Percentiles rank a stretch among this genome's conserved stretches.
These are phyloP conservation scores for Fonsecaea nubica DNA, from an alignment of 2,329 filamentous ascomycete genomes.

Conservation along the genomic window DNA sequence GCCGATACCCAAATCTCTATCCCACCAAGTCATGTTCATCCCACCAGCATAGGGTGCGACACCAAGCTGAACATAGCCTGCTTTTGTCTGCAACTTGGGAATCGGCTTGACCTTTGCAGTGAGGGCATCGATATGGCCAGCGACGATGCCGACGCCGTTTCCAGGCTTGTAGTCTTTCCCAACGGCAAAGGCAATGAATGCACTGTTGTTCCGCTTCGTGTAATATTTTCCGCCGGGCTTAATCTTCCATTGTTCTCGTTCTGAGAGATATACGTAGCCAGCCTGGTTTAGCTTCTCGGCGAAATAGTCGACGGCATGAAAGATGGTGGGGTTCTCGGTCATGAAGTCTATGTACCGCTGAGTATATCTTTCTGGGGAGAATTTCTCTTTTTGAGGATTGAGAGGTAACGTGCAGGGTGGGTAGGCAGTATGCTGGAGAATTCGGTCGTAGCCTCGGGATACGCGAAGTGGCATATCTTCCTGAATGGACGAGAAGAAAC, in stretches of 20 bases:
- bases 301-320: conserved; percentile 85
- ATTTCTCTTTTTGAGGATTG: conserved; percentile 31
- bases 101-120: conserved; percentile 92
- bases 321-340: conserved; percentile 88
- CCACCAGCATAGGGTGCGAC: conserved; percentile 92
- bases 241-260: conserved; percentile 83
- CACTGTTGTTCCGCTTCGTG: conserved; percentile 81
- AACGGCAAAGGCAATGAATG: conserved; percentile 82
- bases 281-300: conserved; percentile 71
- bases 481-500: conserved; percentile 38
- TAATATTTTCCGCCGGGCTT: conserved; percentile 87
- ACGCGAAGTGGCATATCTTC: conserved; percentile 39
- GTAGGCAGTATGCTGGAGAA: conserved; percentile 31
- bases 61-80: conserved; percentile 86
- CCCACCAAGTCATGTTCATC: conserved; percentile 93
- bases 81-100: conserved; percentile 79
- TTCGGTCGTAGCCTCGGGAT: conserved; percentile 38
- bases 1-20: conserved; percentile 88
- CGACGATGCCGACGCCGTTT: conserved; percentile 86
- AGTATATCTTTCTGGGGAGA: conserved; percentile 68
- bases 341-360: conserved; percentile 88
- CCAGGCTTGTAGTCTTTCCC: conserved; percentile 81
- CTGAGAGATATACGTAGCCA: conserved; percentile 77
- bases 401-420: conserved; percentile 20
- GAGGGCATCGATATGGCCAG: conserved; percentile 90